These are phyloP conservation scores for Nitzschia sp. DNA, from an alignment of 108 stramenopile species.

Conservation along the genomic window DNA sequence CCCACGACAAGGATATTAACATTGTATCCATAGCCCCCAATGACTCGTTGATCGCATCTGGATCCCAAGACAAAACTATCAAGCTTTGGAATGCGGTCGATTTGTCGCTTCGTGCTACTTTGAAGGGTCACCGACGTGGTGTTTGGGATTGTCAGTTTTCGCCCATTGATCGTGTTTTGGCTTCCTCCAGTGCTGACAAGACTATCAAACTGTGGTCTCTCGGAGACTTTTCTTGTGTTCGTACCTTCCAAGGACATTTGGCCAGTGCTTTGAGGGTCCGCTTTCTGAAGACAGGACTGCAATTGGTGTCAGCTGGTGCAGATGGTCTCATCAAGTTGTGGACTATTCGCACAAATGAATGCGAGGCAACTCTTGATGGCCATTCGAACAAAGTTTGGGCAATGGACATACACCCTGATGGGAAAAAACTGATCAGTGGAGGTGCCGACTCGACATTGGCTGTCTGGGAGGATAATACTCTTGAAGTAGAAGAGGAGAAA, in stretches of 20 bases:
- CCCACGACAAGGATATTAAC: conserved; percentile 94
- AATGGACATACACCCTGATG: conserved; percentile 63
- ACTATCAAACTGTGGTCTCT: conserved; percentile 95
- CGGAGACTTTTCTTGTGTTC: conserved; percentile 84
- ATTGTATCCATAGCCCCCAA: conserved; percentile 93
- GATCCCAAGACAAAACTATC: conserved; percentile 92
- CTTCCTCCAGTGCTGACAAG: conserved; percentile 89
- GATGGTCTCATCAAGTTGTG: conserved; percentile 95
- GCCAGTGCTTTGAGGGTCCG: conserved; percentile 87
- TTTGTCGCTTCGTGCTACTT: conserved; percentile 69
- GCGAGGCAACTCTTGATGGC: conserved; percentile 88
- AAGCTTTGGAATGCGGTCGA: conserved; percentile 89
- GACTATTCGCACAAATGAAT: conserved; percentile 94
- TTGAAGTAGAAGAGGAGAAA: conserved; percentile 69
- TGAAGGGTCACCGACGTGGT: conserved; percentile 94
- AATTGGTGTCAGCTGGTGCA: conserved; percentile 88
- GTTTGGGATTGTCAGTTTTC: conserved; percentile 96
- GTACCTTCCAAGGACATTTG: conserved; percentile 92
- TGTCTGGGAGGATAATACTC: conserved; percentile 92
- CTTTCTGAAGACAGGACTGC: conserved; percentile 74
- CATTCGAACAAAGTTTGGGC: conserved; percentile 96
- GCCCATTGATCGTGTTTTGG: conserved; percentile 90
- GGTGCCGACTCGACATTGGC: conserved; percentile 90
- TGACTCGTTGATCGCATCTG: conserved; percentile 92
- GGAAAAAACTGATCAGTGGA: conserved; percentile 76